Evolutionary conservation across 2,329 filamentous ascomycete genomes (phyloP).

Genomic region (Raffaelea deltoideospora): DNA sequence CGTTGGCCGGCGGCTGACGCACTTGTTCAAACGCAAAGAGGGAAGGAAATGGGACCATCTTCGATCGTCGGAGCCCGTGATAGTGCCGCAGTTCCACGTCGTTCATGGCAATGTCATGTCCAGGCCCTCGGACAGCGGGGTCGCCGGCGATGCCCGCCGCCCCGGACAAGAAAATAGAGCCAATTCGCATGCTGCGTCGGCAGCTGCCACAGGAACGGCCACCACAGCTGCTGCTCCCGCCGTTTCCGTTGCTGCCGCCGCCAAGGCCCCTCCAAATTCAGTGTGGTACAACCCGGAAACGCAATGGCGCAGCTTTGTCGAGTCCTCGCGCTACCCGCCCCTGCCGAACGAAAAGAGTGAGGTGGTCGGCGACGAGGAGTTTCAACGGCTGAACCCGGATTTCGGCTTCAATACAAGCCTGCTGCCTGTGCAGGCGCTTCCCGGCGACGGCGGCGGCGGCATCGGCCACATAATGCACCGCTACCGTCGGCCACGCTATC

Average conservation of each 20-base stretch:
- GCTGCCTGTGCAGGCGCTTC: conserved; percentile 2
- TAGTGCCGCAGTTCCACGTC: conserved; percentile 25
- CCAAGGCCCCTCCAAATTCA: not conserved
- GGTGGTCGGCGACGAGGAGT: conserved; percentile 28
- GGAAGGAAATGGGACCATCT: conserved; percentile 41
- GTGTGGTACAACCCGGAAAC: conserved; percentile 19
- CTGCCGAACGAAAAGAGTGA: conserved; percentile 30
- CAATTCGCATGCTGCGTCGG: not conserved
- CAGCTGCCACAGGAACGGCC: not conserved
- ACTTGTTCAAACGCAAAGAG: conserved; percentile 30
- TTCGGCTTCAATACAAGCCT: conserved; percentile 24
- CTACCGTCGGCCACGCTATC: not conserved
- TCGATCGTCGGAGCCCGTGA: conserved; percentile 42
- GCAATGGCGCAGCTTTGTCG: conserved; percentile 37
- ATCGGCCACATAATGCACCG: not conserved
- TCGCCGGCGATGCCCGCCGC: not conserved
- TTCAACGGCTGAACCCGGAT: conserved; percentile 28
- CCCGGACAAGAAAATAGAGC: too few species aligned
- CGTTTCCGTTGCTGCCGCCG: not conserved
- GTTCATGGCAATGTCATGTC: too few species aligned
- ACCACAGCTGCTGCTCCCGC: not conserved
- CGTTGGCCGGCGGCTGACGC: conserved; percentile 19
- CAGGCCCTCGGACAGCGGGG: not conserved
- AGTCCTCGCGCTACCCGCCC: conserved; percentile 36
- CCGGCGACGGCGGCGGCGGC: conserved; percentile 26